Base-by-base conservation (phyloP, 2,329 filamentous ascomycete genomes). In the Cercospora sp. region DNA sequence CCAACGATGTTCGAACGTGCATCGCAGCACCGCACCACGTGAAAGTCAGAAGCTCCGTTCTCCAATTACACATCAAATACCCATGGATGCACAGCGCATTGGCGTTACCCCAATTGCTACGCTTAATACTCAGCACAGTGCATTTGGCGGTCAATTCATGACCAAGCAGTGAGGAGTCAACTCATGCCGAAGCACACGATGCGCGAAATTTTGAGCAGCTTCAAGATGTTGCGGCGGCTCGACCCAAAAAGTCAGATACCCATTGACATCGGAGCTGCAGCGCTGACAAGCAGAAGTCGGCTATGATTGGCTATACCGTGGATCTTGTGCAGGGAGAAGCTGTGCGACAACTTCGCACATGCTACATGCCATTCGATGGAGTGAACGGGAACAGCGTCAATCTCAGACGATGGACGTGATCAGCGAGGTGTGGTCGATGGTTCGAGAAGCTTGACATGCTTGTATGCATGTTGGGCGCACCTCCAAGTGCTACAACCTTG, bases 371-470 rank as follows among this genome's bases (percentile, higher is more conserved):
- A 20, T 59, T 59, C 55, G 28, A 59, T 33, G 55, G 30, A 59
- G 28, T 18, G 55, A 23, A 30, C 55, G 55, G 31, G 16, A 55
- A 20, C 55, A 36, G 18, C 16, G n/a, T 36, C 55, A 33, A 59
- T 59, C 55, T 59, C 55, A 59, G 5, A 8, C 10, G n/a, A 33
- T 9, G 4, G 18, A 59, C 28, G 55, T 10, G 55, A 59, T 59
- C 55, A 23, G 28, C 18, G 55, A 18, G 55, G 55, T 59, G 30
- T 23, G 55, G 55, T 59, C 28, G 55, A 59, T 36, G 31, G 16
- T 36, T 31, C 55, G 26, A 59, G 55, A 59, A 59, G 55, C 55
- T 59, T 59, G 28, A 59, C 30, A 59, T 59, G 55, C 55, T 59
- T 59, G 31, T 36, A 36, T 36, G 55, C 55, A 59, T 12, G 16